These are phyloP conservation scores for Trametes cubensis DNA, from an alignment of 768 basidiomycete genomes.

Conservation along the genomic window DNA sequence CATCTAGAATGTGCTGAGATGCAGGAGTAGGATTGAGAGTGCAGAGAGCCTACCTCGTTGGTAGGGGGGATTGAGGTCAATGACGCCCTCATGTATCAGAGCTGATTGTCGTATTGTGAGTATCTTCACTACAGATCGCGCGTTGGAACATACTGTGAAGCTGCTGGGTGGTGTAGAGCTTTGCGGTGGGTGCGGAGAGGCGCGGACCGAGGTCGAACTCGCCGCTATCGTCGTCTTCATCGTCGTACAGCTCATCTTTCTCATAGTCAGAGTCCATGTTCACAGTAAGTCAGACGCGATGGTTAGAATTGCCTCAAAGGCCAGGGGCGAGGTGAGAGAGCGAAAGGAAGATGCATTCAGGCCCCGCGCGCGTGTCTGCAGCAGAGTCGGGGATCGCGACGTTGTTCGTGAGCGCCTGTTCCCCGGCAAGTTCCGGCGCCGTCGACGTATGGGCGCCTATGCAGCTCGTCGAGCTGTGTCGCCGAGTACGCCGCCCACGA, in stretches of 20 bases:
- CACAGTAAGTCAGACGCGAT: background rate
- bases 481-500: constrained; percentile 16
- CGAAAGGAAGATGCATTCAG: constrained; percentile 4
- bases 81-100: constrained; percentile 66
- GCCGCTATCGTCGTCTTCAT: constrained; percentile 21
- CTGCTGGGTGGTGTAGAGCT: constrained; percentile 27
- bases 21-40: background rate
- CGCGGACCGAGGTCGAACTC: constrained; percentile 29
- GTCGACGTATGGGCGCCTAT: constrained; percentile 10
- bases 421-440: constrained; percentile 9
- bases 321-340: background rate
- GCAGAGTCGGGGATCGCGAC: background rate
- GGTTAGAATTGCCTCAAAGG: background rate
- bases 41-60: constrained; percentile 57
- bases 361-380: background rate
- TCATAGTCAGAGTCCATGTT: constrained; percentile 22
- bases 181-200: constrained; percentile 23
- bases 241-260: constrained; percentile 23
- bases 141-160: constrained; percentile 27
- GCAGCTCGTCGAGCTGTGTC: constrained; percentile 7
- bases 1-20: constrained; percentile 45
- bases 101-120: constrained; percentile 37
- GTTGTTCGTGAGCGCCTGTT: constrained; percentile 7
- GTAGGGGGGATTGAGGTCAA: constrained; percentile 73
- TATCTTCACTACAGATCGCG: background rate